These are phyloP conservation scores for Hylodesmum podocarpum DNA, from an alignment of 306 rosid genomes.

Conservation along the genomic window DNA sequence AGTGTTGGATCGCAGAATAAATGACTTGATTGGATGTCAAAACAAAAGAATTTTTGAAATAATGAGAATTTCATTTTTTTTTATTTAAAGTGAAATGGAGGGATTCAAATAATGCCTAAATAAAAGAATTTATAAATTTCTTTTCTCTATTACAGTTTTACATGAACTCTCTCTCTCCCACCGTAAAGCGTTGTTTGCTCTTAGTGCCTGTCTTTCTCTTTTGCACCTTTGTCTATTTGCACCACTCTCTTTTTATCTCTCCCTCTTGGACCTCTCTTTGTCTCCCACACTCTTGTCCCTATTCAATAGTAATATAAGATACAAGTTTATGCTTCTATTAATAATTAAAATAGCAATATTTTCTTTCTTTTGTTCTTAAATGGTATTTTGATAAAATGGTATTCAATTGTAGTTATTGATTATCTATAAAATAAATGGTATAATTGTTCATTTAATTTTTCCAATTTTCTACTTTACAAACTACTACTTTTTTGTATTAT, in stretches of 20 bases:
- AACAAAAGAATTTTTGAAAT: background rate
- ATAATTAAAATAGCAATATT: background rate
- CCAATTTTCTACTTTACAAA: background rate
- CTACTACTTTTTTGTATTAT: background rate
- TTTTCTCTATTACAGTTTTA: background rate
- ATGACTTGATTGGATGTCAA: background rate
- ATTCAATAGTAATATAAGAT: background rate
- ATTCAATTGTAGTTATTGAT: background rate
- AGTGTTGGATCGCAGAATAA: background rate
- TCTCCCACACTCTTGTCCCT: background rate
- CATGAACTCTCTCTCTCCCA: background rate
- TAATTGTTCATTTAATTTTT: background rate
- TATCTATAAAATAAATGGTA: background rate
- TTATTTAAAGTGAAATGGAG: background rate
- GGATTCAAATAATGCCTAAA: background rate
- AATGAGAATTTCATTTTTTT: background rate
- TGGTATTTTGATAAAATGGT: background rate
- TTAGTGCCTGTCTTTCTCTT: background rate
- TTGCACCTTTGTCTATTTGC: background rate
- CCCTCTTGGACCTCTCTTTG: background rate
- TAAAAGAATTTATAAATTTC: background rate
- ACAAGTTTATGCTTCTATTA: background rate
- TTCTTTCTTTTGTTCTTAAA: background rate
- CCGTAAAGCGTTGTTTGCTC: background rate
- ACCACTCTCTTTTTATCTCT: background rate